Evolutionary conservation across 257 asterid species (phyloP).

Genomic region (Forsythia viridissima): DNA sequence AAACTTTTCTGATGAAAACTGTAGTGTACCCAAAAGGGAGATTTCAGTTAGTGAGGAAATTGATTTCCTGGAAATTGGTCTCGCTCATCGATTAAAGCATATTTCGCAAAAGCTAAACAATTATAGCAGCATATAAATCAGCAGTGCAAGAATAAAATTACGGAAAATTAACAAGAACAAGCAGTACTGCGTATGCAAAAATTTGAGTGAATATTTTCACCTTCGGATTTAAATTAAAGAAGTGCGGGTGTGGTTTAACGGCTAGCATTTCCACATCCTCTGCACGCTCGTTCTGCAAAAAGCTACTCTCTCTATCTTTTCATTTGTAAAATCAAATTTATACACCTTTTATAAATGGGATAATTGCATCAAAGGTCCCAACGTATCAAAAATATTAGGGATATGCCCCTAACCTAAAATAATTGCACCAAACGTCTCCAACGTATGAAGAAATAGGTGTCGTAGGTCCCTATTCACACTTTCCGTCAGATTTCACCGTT

Average conservation of each 20-base stretch:
- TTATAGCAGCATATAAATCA: neutral
- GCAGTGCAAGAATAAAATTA: neutral
- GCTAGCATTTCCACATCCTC: conserved; percentile 12
- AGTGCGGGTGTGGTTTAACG: neutral
- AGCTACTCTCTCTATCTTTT: neutral
- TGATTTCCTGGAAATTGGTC: neutral
- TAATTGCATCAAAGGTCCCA: too few species aligned
- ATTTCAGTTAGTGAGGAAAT: neutral
- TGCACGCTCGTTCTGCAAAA: neutral
- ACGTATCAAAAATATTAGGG: too few species aligned
- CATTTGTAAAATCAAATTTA: too few species aligned
- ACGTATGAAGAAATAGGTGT: too few species aligned
- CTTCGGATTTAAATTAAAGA: conserved; percentile 11
- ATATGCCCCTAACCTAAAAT: too few species aligned
- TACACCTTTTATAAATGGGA: too few species aligned
- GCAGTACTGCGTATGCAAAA: neutral
- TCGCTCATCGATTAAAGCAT: neutral
- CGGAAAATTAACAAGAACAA: neutral
- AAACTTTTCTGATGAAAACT: neutral
- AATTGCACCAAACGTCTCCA: too few species aligned
- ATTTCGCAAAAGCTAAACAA: neutral
- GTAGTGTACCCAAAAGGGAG: neutral
- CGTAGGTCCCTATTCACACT: too few species aligned
- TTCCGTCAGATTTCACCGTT: too few species aligned
- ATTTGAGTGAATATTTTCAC: neutral